Conservation (phyloP, 2,329 filamentous ascomycete species). For the Fusarium multiceps region DNA sequence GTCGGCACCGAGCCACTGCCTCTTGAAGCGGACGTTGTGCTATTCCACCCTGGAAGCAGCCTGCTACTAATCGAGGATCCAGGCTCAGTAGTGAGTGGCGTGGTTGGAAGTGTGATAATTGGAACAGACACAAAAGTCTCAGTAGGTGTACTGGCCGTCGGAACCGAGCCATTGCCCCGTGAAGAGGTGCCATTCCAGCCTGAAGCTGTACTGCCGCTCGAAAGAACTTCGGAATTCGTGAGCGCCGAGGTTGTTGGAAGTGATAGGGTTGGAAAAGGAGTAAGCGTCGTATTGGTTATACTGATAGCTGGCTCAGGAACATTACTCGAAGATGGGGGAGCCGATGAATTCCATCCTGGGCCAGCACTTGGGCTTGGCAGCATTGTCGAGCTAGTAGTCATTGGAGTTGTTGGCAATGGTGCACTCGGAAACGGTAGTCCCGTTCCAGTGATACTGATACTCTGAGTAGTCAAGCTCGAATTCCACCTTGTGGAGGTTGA, state of each 20-base stretch:
- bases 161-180: not conserved
- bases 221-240: not conserved
- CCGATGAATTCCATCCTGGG: slow-evolving; percentile 10
- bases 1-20: slow-evolving; percentile 1
- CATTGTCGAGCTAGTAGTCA: not conserved
- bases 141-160: not conserved
- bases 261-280: not conserved
- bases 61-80: not conserved
- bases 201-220: not conserved
- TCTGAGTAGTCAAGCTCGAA: slow-evolving; percentile 23
- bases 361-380: not conserved
- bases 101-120: not conserved
- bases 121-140: not conserved
- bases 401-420: not conserved
- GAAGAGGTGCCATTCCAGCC: slow-evolving; percentile 3
- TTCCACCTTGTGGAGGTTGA: slow-evolving; percentile 22
- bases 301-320: not conserved
- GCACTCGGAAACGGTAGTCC: not conserved
- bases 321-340: not conserved
- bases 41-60: slow-evolving; percentile 8
- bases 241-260: not conserved
- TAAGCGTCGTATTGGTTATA: not conserved
- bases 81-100: not conserved
- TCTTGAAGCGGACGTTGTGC: not conserved
- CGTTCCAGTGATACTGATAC: slow-evolving; percentile 1